These are phyloP conservation scores for Ustilago xerochloae DNA, from an alignment of 1,284 basidiomycete species.

Conservation along the genomic window DNA sequence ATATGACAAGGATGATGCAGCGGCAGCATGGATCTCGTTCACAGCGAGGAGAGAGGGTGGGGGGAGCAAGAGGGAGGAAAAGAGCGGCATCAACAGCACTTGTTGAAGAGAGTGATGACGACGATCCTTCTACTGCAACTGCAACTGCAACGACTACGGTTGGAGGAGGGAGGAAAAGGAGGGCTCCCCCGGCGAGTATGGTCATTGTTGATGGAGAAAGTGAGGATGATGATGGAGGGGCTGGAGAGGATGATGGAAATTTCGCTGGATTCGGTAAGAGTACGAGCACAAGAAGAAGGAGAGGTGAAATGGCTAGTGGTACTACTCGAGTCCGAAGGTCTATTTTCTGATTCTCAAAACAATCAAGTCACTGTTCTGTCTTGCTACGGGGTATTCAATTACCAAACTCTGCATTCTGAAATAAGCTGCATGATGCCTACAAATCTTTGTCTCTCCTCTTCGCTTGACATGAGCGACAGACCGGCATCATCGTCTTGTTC, in stretches of 20 bases:
- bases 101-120: constrained; percentile 31
- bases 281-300: constrained; percentile 25
- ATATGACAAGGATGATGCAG: constrained; percentile 33
- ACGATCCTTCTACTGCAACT: not conserved
- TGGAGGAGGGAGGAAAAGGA: not conserved
- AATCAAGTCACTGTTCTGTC: no score
- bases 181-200: constrained; percentile 2
- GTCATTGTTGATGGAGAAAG: constrained; percentile 16
- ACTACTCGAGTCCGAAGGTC: constrained; percentile 4
- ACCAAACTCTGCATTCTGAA: constrained; percentile 68
- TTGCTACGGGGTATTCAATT: not conserved
- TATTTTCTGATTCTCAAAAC: constrained; percentile 13
- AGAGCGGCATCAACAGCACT: constrained; percentile 15
- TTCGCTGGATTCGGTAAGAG: constrained; percentile 46
- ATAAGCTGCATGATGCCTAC: constrained; percentile 77
- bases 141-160: not conserved
- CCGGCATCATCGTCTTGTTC: constrained; percentile 63
- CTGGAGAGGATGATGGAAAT: constrained; percentile 35
- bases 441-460: constrained; percentile 77
- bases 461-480: constrained; percentile 68
- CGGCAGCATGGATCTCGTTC: constrained; percentile 19
- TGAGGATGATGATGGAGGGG: constrained; percentile 3
- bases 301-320: constrained; percentile 13
- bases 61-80: constrained; percentile 16
- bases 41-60: not conserved